Evolutionary conservation across 2,329 filamentous ascomycete genomes (phyloP).

Genomic region (Dactylellina parvicollis): DNA sequence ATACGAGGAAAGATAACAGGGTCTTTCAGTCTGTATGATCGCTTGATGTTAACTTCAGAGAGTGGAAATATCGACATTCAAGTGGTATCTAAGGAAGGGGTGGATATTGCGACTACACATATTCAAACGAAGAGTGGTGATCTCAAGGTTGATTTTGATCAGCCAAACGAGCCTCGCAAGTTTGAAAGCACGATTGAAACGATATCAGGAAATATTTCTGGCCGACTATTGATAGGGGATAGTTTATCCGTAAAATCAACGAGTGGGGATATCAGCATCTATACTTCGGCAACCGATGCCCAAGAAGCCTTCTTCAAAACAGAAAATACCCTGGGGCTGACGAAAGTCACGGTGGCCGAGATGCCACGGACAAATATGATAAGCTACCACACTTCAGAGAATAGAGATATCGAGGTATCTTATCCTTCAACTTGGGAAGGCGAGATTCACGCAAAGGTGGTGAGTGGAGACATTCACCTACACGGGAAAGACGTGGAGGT

Average conservation of each 20-base stretch:
- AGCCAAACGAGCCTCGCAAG: background rate
- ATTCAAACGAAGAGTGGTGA: constrained; percentile 19
- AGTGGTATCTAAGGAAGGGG: constrained; percentile 20
- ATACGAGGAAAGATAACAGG: constrained; percentile 31
- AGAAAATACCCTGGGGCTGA: constrained; percentile 24
- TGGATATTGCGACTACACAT: constrained; percentile 15
- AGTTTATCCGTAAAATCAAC: constrained; percentile 29
- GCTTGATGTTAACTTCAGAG: constrained; percentile 11
- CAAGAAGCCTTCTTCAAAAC: constrained; percentile 27
- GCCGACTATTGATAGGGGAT: constrained; percentile 19
- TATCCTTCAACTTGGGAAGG: constrained; percentile 48
- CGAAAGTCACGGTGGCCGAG: constrained; percentile 13
- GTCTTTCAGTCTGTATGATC: constrained; percentile 25
- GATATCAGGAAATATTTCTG: constrained; percentile 14
- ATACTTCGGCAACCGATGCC: constrained; percentile 10
- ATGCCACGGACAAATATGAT: constrained; percentile 1
- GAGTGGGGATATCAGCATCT: constrained; percentile 28
- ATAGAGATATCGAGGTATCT: constrained; percentile 18
- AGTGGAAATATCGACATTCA: constrained; percentile 22
- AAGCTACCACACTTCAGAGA: constrained; percentile 25
- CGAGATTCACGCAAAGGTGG: constrained; percentile 38
- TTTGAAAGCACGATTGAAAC: constrained; percentile 22
- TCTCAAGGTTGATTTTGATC: constrained; percentile 18
- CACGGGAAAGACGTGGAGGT: constrained; percentile 19
- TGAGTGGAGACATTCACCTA: constrained; percentile 27